Percentiles rank a stretch among this genome's conserved stretches.
Evolutionary conservation across 2,329 filamentous ascomycete species (phyloP).

Genomic region (Endoconidiophora polonica): DNA sequence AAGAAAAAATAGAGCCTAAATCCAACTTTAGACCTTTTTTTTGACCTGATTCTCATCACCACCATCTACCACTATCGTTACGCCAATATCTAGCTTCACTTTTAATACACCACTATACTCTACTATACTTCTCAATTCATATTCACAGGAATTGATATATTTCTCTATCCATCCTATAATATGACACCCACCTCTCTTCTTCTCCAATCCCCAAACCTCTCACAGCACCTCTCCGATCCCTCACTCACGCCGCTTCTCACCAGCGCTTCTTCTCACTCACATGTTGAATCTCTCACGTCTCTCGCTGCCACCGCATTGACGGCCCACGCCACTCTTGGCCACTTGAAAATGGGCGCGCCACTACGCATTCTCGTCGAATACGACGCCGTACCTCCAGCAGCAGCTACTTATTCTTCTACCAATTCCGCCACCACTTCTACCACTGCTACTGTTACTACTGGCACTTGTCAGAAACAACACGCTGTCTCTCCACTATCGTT

Average conservation of each 20-base stretch:
- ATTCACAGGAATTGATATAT: neutral
- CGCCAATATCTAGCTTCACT: neutral
- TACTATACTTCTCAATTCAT: neutral
- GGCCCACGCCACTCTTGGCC: constrained; percentile 34
- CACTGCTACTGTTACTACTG: neutral
- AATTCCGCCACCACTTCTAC: neutral
- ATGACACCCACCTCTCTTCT: constrained; percentile 3
- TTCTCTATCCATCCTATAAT: too few relatives aligned
- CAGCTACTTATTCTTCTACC: neutral
- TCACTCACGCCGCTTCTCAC: constrained; percentile 41
- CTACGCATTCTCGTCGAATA: constrained; percentile 41
- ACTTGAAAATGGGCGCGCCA: constrained; percentile 35
- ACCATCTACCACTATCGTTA: neutral
- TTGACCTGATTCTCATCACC: neutral
- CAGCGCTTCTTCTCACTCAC: constrained; percentile 28
- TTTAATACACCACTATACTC: neutral
- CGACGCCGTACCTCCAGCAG: neutral
- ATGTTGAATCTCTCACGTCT: constrained; percentile 33
- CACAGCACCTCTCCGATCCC: constrained; percentile 40
- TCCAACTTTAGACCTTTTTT: too few relatives aligned
- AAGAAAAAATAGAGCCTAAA: too few relatives aligned
- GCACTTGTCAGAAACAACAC: neutral
- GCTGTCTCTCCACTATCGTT: neutral
- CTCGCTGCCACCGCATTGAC: constrained; percentile 36
- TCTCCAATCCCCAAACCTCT: constrained; percentile 14